Evolutionary conservation across 768 basidiomycete genomes (phyloP), one percentile per base, ranked within the genome.

Genomic region (Favolaschia claudopus): DNA sequence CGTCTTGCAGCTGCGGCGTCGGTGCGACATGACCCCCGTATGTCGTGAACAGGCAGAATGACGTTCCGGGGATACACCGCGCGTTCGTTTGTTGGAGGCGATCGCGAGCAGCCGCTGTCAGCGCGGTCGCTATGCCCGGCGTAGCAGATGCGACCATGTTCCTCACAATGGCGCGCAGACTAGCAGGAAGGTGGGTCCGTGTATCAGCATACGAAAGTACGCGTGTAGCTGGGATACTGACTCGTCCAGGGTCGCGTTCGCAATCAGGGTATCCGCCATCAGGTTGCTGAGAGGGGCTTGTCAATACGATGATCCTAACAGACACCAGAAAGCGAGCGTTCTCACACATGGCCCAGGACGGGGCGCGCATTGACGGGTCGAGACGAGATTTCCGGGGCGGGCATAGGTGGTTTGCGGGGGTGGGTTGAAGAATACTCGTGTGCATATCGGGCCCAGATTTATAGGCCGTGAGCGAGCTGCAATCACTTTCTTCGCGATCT

Each of bases 221-320:
- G 20, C 12, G 4, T 15, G 33, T 20, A 28, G 7, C 5, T 7
- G 31, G 31, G n/a, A 24, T 6, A 60, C 63, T 39, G 25, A 32
- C 63, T 64, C 63, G 34, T 64, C 63, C 9, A 58, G 39, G 33
- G 43, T 64, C 15, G 63, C 63, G 37, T 64, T 64, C 9, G 63
- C 63, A 34, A 64, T 64, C 42, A 64, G 58, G 19, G 63, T 64
- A 20, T 64, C 63, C 4, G 63, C 58, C 63, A 64, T 64, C 22
- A 64, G 58, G 42, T 64, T 64, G 13, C 59, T 60, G 34, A 2
- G 17, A 6, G n/a, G 6, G 17, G 25, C n/a, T n/a, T n/a, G n/a
- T n/a, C n/a, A n/a, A n/a, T n/a, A n/a, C n/a, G n/a, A n/a, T 19
- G n/a, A 6, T 3, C 22, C 24, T 28, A 14, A 12, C 14, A n/a